These are phyloP conservation scores for Populus ilicifolia DNA, from an alignment of 345 rosid species.

Conservation along the genomic window DNA sequence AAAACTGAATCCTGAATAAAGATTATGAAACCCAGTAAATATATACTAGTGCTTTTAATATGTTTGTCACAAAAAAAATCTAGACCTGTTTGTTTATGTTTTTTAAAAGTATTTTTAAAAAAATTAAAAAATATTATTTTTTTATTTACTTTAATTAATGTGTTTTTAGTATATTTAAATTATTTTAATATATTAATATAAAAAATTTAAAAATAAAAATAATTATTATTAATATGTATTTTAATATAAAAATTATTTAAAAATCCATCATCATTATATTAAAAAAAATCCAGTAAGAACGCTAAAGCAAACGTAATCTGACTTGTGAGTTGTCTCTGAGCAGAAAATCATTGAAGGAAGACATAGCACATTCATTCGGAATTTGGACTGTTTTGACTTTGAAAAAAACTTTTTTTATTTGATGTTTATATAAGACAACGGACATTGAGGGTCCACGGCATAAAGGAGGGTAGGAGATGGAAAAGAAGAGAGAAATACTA, in stretches of 20 bases:
- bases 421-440: background rate
- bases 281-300: background rate
- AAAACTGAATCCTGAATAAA: background rate
- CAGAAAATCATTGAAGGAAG: background rate
- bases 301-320: background rate
- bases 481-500: background rate
- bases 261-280: too few species aligned
- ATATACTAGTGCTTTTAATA: background rate
- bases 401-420: background rate
- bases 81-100: too few species aligned
- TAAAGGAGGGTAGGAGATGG: background rate
- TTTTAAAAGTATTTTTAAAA: too few species aligned
- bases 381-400: background rate
- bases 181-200: too few species aligned
- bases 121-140: too few species aligned
- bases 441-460: background rate
- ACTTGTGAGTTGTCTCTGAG: background rate
- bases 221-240: too few species aligned
- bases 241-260: too few species aligned
- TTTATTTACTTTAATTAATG: too few species aligned
- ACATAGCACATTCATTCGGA: background rate
- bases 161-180: too few species aligned
- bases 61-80: too few species aligned
- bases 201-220: too few species aligned
- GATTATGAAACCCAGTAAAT: background rate